phyloP scores from a whole-genome alignment of 176 grass and related monocot genomes.

The Triticum timopheevii region DNA sequence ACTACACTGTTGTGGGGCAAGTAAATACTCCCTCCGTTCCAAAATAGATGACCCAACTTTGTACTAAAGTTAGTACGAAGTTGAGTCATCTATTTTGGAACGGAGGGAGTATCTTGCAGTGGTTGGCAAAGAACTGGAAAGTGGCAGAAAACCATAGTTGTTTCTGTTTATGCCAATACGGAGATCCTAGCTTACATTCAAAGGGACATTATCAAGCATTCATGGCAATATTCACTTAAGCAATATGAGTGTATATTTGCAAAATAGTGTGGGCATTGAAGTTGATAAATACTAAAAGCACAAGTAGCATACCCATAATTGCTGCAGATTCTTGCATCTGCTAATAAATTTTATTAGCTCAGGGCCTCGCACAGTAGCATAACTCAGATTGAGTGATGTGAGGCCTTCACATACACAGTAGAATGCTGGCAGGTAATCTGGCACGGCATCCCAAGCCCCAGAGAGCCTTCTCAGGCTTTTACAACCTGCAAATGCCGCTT shows the following conservation, averaged over 20 bases:
- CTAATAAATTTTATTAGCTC: slow-evolving; percentile 67
- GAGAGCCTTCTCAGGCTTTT: slow-evolving; percentile 56
- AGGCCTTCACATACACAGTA: slow-evolving; percentile 65
- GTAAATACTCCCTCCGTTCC: no score
- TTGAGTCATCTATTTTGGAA: no score
- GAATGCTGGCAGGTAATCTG: slow-evolving; percentile 55
- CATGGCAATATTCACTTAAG: neutral
- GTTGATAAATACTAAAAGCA: neutral
- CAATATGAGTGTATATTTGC: neutral
- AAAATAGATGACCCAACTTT: no score
- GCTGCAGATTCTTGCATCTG: slow-evolving; percentile 57
- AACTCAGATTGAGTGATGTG: slow-evolving; percentile 67
- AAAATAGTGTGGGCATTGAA: neutral
- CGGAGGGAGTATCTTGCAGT: no score
- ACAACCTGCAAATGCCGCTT: slow-evolving; percentile 47
- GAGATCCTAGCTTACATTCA: neutral
- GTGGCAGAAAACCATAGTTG: neutral
- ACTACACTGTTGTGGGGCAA: neutral
- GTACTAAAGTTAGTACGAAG: no score
- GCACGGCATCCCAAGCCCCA: slow-evolving; percentile 55
- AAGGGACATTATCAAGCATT: neutral
- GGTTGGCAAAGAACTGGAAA: neutral
- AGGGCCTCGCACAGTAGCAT: slow-evolving; percentile 51
- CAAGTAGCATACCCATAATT: slow-evolving; percentile 55
- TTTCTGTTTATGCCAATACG: neutral